Base-by-base conservation (phyloP, 2,329 filamentous ascomycete species). In the Ophiostoma ips region DNA sequence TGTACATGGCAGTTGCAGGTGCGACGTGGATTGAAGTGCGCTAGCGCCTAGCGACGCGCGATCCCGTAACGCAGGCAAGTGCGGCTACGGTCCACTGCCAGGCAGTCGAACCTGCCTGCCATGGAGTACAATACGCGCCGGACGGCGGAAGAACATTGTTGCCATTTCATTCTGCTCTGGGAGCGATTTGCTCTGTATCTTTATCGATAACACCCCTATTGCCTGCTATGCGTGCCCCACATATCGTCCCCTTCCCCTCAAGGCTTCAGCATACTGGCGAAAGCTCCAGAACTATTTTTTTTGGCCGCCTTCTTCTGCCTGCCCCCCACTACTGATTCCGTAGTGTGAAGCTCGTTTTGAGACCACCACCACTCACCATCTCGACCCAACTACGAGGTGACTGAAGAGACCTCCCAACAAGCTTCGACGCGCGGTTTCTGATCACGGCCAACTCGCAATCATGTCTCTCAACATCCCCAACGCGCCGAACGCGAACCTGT, bases 391-490 rank as follows among this genome's bases (percentile, higher is more conserved):
- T 35, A 49, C 30, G 35, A 40, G 36, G 30, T 36, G 21, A 46
- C 34, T 38, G 21, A 35, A 43, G 35, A 24, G 36, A 36, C 31
- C 31, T 18, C 34, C 15, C 8, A 30, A 31, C 40, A 43, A 43
- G 40, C 34, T 9, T 47, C 44, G 9, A 31, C 31, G 16, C 35
- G 40, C 40, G 40, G 40, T 43, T 43, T 43, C 40, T 31, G 43
- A 45, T 34, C 28, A 45, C 43, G 28, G 43, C 43, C 28, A 31
- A 28, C 16, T 41, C 24, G 21, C 46, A 38, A 63, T 58, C 60
- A 96, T 98, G 92, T 98, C 92, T 70, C 81, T 98, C 66, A 87
- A 88, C 65, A 94, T 98, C 65, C 92, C 92, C 57, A 87, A 81
- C 68, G 90, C 92, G 61, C 92, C 92, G 55, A 95, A 95, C 67